phyloP scores from a whole-genome alignment of 1,284 basidiomycete genomes.

The Kalmanozyma brasiliensis region DNA sequence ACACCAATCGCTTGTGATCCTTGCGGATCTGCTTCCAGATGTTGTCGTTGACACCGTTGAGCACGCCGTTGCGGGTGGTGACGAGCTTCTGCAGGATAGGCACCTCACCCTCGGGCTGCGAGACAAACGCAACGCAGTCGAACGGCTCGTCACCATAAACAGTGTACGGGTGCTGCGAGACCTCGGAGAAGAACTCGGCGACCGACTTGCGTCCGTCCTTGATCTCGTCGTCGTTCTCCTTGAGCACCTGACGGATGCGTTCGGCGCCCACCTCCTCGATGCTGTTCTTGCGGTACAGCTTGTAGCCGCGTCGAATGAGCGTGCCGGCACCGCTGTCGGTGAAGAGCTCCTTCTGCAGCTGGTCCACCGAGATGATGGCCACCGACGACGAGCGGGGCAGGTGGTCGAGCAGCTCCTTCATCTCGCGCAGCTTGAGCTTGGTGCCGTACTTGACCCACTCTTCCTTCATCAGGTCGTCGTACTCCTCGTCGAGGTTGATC shows the following conservation, averaged over 20 bases:
- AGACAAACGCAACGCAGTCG: conserved; percentile 93
- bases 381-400: conserved; percentile 97
- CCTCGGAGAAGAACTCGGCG: conserved; percentile 84
- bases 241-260: conserved; percentile 74
- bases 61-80: conserved; percentile 83
- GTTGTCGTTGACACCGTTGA: conserved; percentile 96
- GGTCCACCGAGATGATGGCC: conserved; percentile 93
- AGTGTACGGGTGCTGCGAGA: conserved; percentile 79
- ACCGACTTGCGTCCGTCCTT: conserved; percentile 85
- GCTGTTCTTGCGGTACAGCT: conserved; percentile 87
- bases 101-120: conserved; percentile 86
- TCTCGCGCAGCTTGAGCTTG: conserved; percentile 98
- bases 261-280: conserved; percentile 89
- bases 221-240: conserved; percentile 94
- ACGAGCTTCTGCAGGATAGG: conserved; percentile 94
- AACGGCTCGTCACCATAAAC: conserved; percentile 98
- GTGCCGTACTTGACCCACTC: conserved; percentile 99
- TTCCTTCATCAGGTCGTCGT: conserved; percentile 95
- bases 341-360: conserved; percentile 97
- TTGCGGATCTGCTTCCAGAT: conserved; percentile 95
- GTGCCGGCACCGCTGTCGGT: conserved; percentile 98
- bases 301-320: conserved; percentile 95
- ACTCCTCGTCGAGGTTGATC: conserved; percentile 99
- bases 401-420: conserved; percentile 98
- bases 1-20: conserved; percentile 93